Percentiles rank a stretch among this genome's conserved stretches.
Conservation (phyloP, 768 basidiomycete species). For the Suillus lakei region DNA sequence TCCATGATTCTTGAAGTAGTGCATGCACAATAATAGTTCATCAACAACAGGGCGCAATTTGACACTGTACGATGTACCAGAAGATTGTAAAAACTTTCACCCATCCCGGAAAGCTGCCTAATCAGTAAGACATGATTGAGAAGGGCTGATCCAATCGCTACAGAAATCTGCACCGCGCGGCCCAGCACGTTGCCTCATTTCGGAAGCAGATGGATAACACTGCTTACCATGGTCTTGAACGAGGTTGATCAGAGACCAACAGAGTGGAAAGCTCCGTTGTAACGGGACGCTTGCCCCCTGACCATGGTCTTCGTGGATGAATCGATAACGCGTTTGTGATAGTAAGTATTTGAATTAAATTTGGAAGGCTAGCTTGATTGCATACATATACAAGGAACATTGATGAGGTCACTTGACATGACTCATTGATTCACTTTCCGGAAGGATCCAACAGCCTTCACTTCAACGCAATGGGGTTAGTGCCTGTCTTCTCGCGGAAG, state of each 20-base stretch:
- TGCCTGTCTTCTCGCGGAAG: background rate
- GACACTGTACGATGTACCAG: background rate
- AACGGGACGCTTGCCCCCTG: background rate
- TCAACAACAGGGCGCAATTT: background rate
- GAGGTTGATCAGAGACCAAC: background rate
- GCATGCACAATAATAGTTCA: background rate
- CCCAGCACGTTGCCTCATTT: slow-evolving; percentile 5
- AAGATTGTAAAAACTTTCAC: background rate
- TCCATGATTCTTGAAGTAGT: background rate
- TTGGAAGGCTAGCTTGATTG: background rate
- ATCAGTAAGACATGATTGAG: slow-evolving; percentile 1
- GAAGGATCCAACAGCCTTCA: background rate
- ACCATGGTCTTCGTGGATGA: slow-evolving; percentile 2
- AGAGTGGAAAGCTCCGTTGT: background rate
- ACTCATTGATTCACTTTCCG: background rate
- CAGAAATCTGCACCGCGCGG: background rate
- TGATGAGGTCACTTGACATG: background rate
- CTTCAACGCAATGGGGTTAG: background rate
- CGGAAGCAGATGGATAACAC: slow-evolving; percentile 6
- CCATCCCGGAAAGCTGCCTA: background rate
- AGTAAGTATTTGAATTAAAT: background rate
- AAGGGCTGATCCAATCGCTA: background rate
- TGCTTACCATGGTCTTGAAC: background rate
- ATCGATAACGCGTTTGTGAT: background rate
- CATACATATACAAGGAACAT: background rate